phyloP scores from a whole-genome alignment of 305 asterid species.

The Solanum chacoense region DNA sequence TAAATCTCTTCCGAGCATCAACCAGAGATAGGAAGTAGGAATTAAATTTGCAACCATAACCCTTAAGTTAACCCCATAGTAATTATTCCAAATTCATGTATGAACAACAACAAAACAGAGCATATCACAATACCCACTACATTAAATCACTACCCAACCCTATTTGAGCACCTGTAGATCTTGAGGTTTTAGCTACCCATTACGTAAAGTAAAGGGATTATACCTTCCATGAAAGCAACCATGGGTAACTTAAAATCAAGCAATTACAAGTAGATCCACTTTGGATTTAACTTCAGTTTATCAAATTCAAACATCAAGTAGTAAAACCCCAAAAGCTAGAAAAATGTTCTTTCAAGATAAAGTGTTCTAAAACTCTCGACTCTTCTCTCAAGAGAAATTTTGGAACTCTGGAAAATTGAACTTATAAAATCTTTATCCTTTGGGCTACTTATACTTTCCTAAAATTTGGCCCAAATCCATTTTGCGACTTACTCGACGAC shows the following conservation, averaged over 20 bases:
- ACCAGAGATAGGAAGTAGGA: not conserved
- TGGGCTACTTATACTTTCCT: not conserved
- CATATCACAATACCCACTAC: not conserved
- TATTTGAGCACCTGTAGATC: not conserved
- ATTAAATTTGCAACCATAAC: not conserved
- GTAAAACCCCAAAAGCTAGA: not conserved
- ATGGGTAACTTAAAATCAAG: not conserved
- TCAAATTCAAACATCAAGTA: not conserved
- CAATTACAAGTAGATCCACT: not conserved
- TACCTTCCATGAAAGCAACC: not conserved
- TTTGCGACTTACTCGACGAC: not conserved
- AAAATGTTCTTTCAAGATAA: not conserved
- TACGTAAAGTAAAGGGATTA: too few species aligned
- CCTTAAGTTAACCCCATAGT: not conserved
- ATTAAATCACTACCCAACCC: not conserved
- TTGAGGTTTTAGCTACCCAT: not conserved
- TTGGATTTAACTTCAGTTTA: not conserved
- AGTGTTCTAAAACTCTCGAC: not conserved
- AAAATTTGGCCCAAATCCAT: not conserved
- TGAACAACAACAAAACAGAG: not conserved
- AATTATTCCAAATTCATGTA: not conserved
- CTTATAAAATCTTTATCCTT: not conserved
- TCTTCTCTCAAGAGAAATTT: not conserved
- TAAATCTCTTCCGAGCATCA: not conserved
- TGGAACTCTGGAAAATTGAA: too few species aligned